Percentiles rank a stretch among this genome's conserved stretches.
phyloP scores from a whole-genome alignment of 768 basidiomycete genomes.

The Auriscalpium vulgare region DNA sequence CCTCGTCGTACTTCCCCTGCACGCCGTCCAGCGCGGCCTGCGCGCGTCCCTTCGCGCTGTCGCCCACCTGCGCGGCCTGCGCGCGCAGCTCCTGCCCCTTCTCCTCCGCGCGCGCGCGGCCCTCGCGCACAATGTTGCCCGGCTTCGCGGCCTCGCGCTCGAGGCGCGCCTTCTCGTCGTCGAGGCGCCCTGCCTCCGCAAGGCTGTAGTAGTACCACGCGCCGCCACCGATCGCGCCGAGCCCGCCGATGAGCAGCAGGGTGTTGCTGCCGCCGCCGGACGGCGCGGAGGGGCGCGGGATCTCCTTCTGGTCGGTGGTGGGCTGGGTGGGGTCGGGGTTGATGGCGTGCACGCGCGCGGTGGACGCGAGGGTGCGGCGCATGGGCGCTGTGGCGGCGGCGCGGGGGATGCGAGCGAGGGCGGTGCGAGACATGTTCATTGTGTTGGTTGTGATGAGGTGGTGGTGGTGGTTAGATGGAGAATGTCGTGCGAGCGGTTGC shows the following conservation, averaged over 20 bases:
- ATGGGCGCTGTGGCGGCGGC: background rate
- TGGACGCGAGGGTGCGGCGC: conserved; percentile 1
- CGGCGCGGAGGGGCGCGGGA: background rate
- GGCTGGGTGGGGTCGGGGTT: conserved; percentile 3
- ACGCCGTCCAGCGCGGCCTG: background rate
- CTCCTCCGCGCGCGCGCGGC: background rate
- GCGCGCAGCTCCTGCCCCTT: background rate
- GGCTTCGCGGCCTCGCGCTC: background rate
- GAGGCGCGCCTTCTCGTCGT: background rate
- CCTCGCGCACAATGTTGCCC: background rate
- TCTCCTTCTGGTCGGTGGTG: background rate
- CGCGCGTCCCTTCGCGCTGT: background rate
- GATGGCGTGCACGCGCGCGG: background rate
- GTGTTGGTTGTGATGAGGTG: too few species aligned
- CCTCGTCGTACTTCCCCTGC: conserved; percentile 4
- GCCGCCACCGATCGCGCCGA: conserved; percentile 4
- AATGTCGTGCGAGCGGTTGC: too few species aligned
- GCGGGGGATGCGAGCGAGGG: conserved; percentile 2
- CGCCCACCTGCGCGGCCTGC: conserved; percentile 2
- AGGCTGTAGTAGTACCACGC: conserved; percentile 10
- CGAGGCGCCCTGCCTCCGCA: background rate
- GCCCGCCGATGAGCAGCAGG: conserved; percentile 1
- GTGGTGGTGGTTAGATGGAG: too few species aligned
- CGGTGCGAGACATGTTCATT: background rate
- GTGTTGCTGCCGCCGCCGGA: background rate